A percentile compares a stretch with the other conserved stretches of the same genome.
These are phyloP conservation scores for Diaporthe longicolla DNA, from an alignment of 2,329 filamentous ascomycete genomes.

Conservation along the genomic window DNA sequence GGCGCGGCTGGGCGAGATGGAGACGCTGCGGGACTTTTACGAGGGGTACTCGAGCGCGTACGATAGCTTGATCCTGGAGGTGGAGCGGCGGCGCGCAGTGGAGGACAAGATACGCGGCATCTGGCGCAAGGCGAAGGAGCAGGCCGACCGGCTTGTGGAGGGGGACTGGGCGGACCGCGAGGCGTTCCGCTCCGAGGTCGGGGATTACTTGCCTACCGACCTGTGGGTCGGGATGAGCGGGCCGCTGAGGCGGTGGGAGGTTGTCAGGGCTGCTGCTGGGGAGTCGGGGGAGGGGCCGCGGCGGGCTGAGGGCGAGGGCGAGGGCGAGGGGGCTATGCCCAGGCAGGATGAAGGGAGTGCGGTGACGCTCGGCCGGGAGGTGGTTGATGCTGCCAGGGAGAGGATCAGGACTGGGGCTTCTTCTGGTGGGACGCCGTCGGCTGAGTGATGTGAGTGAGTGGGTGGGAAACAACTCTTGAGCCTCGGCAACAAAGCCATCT, in stretches of 20 bases:
- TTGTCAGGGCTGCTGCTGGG: constrained; percentile 54
- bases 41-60: constrained; percentile 89
- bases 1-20: constrained; percentile 80
- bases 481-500: no score
- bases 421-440: no score
- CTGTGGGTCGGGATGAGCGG: constrained; percentile 84
- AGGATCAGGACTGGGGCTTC: constrained; percentile 19
- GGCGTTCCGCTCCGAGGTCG: constrained; percentile 83
- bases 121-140: constrained; percentile 82
- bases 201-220: constrained; percentile 88
- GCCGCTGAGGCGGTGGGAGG: constrained; percentile 67
- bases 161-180: constrained; percentile 82
- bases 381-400: constrained; percentile 23
- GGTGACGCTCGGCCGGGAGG: constrained; percentile 14
- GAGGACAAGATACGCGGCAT: constrained; percentile 82
- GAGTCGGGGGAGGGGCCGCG: not conserved
- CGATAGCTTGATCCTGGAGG: constrained; percentile 86
- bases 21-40: constrained; percentile 84
- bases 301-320: not conserved
- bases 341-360: constrained; percentile 35
- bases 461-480: no score
- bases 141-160: constrained; percentile 81
- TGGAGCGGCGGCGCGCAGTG: constrained; percentile 79
- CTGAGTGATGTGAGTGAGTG: not conserved
- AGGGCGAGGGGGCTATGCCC: not conserved